Base-by-base conservation (phyloP, 1,284 basidiomycete genomes). In the Austroboletus olivaceoglutinosus region DNA sequence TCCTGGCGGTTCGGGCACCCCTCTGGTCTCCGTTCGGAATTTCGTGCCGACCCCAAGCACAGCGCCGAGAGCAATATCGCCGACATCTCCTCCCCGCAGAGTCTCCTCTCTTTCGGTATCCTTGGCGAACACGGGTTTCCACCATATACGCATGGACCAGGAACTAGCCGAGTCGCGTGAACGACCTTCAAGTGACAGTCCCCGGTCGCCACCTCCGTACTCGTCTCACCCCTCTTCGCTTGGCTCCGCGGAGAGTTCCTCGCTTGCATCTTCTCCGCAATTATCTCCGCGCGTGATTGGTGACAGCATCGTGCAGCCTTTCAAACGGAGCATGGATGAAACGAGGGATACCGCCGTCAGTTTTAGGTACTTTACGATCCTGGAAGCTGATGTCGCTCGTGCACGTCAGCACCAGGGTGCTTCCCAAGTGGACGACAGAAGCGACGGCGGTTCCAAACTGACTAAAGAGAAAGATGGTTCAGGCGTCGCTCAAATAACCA, bases 71-170 rank as follows among this genome's bases (percentile, higher is more conserved):
- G 58, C 66, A 10, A 64, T 73, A 25, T 70, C 76, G 8, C 63
- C 61, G 7, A 51, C 59, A 29, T 60, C 65, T 7, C 55, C 65
- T 7, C 55, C 72, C 23, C 63, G 64, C 19, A 70, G 73, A 41
- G 59, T 76, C 16, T 89, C 87, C 48, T 78, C 82, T 13, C 76
- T 90, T 34, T 90, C 88, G 22, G 79, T 80, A 15, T 89, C 87
- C 23, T 70, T 90, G 30, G 82, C 76, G 11, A 80, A 77, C 19
- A 76, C 84, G 15, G 69, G 71, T 12, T 82, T 88, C 58, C 78
- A 85, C 53, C 74, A 82, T 58, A 77, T 81, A 9, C 60, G 43
- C 23, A 47, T 53, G 40, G 43, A 25, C 23, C 65, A 51, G 43
- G 58, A 45, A 38, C 37, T 51, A 31, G n/a, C 44, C 12, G 49